Evolutionary conservation across 2,329 filamentous ascomycete species (phyloP), one percentile per base, ranked within the genome.

Genomic region (Knufia petricola): DNA sequence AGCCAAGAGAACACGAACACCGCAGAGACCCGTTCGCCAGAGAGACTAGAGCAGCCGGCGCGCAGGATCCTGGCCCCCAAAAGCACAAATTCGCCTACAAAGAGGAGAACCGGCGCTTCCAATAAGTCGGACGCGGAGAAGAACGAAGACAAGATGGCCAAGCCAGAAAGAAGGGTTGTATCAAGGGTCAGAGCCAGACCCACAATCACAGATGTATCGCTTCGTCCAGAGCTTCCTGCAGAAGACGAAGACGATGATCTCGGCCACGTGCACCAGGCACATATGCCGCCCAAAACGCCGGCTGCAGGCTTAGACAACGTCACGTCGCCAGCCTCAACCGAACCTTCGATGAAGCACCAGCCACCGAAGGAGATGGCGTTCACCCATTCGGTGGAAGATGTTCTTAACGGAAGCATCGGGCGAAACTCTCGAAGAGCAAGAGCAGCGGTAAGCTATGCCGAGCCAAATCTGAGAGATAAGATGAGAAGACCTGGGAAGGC

Each of bases 401-500:
- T 60, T 52, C 40, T 59, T 38, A 60, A 65, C 52, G 56, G 65
- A 30, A 73, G 75, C 43, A 76, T 75, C 23, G 72, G 77, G 23
- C 75, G 86, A 38, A 77, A 78, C 19, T 83, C 81, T 57, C 73
- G 86, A 55, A 77, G 86, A 55, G 78, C 79, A 41, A 74, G 83
- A 58, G 69, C 78, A 9, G 74, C 80, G 43, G 77, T 92, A 52
- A 90, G 84, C 68, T 92, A 92, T 63, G 84, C 85, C 9, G 85
- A 90, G 63, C 86, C 86, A 1, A 90, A 85, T 59, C 70, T 92
- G 36, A 76, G 84, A 53, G 84, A 82, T 61, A 92, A 92, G 68
- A 89, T 92, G 85, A 77, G 86, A 50, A 77, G 86, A 51, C 85
- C 86, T 19, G 85, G 82, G 1, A 86, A 86, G 61, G 79, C 86